Evolutionary conservation across 257 asterid genomes (phyloP).

Genomic region (Jaltomata sinuosa): DNA sequence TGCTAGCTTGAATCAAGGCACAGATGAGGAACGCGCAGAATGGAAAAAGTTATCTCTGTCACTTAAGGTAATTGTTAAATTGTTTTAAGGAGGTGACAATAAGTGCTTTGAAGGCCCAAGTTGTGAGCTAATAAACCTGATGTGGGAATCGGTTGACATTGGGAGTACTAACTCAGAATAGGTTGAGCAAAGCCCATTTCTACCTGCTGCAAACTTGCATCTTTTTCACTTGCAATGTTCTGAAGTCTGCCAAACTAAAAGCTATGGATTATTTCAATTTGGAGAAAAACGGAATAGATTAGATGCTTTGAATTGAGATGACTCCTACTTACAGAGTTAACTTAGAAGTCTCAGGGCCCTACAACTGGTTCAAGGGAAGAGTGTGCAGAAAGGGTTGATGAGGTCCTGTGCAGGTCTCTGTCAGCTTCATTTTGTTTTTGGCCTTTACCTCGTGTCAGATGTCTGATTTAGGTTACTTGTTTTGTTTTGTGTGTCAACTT

Average conservation of each 20-base stretch:
- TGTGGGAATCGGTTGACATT: background rate
- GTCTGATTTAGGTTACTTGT: background rate
- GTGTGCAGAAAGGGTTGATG: background rate
- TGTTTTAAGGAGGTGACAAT: background rate
- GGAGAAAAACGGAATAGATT: background rate
- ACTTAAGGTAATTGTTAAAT: conserved; percentile 52
- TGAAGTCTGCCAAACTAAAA: background rate
- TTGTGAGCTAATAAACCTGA: background rate
- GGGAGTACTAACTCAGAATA: background rate
- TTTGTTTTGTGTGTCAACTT: background rate
- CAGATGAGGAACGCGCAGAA: conserved; percentile 64
- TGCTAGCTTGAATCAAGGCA: conserved; percentile 55
- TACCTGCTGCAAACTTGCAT: background rate
- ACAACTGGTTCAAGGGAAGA: background rate
- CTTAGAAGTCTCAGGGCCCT: background rate
- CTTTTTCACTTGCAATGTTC: background rate
- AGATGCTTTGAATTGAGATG: background rate
- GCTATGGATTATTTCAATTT: background rate
- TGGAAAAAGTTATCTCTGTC: conserved; percentile 68
- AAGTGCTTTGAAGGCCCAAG: background rate
- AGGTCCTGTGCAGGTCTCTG: background rate
- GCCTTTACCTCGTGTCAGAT: background rate
- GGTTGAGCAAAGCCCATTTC: background rate
- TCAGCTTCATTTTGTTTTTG: background rate
- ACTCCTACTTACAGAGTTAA: background rate